These are phyloP conservation scores for Cyberlindnera xishuangbannaensis DNA, from an alignment of 805 yeast species.

Conservation along the genomic window DNA sequence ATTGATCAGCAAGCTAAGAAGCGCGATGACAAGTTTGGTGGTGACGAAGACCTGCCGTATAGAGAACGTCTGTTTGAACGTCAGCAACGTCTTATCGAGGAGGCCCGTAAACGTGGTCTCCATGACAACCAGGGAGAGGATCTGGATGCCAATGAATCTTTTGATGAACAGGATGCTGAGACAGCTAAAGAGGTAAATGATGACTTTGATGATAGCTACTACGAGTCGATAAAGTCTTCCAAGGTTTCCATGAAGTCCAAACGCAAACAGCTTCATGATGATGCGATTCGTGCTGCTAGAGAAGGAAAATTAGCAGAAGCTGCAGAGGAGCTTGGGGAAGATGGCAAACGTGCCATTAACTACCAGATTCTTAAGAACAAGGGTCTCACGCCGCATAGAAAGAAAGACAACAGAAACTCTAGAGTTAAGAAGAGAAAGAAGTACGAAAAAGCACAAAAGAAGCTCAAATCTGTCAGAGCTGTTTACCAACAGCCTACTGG, in stretches of 20 bases:
- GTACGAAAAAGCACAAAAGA: constrained; percentile 92
- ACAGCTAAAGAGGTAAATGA: constrained; percentile 36
- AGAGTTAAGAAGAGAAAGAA: constrained; percentile 98
- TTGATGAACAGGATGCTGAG: constrained; percentile 41
- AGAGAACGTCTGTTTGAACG: constrained; percentile 86
- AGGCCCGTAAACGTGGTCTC: constrained; percentile 80
- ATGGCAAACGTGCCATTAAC: constrained; percentile 91
- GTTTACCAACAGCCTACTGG: constrained; percentile 74
- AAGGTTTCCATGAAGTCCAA: constrained; percentile 44
- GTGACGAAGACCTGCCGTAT: constrained; percentile 90
- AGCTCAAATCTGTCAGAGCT: constrained; percentile 81
- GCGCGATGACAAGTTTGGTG: constrained; percentile 54
- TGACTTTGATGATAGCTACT: constrained; percentile 51
- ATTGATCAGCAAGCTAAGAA: constrained; percentile 79
- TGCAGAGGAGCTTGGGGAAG: constrained; percentile 55
- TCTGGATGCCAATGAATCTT: constrained; percentile 43
- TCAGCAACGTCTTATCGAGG: constrained; percentile 80
- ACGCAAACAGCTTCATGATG: constrained; percentile 58
- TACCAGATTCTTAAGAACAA: constrained; percentile 94
- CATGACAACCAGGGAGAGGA: constrained; percentile 51
- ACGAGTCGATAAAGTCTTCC: constrained; percentile 44
- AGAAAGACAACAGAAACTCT: constrained; percentile 90
- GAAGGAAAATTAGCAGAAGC: constrained; percentile 79
- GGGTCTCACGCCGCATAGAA: constrained; percentile 89
- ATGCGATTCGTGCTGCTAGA: constrained; percentile 72